Conservation (phyloP, 176 grass and related monocot species). For the Carex cristatella region DNA sequence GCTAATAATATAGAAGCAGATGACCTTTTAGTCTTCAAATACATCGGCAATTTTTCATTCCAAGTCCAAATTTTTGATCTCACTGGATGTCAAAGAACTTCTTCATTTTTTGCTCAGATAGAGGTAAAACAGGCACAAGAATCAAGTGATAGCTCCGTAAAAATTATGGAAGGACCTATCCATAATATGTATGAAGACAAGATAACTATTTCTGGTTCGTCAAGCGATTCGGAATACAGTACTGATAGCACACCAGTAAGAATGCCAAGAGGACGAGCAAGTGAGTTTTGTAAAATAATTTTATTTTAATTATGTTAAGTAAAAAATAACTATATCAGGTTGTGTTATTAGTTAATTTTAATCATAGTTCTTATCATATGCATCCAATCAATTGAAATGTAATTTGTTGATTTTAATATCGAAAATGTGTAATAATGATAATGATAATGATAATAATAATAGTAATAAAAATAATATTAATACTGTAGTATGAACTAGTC, state of each 20-base stretch:
- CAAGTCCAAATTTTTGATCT: constrained; percentile 33
- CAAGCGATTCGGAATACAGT: neutral
- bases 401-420: neutral
- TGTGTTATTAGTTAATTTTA: neutral
- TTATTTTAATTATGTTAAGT: neutral
- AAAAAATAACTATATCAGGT: neutral
- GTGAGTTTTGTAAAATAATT: constrained; percentile 4
- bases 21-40: constrained; percentile 46
- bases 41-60: constrained; percentile 24
- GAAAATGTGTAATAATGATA: neutral
- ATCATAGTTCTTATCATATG: neutral
- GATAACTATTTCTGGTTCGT: neutral
- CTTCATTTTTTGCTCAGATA: neutral
- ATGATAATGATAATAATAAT: neutral
- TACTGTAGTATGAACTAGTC: neutral
- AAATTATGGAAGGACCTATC: neutral
- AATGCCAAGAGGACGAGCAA: neutral
- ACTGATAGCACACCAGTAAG: neutral
- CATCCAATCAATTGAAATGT: neutral
- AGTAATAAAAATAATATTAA: no score
- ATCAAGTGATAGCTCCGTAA: neutral
- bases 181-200: neutral
- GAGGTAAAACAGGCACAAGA: neutral
- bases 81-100: constrained; percentile 36
- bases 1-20: constrained; percentile 34